These are phyloP conservation scores for Amauroascus niger DNA, from an alignment of 2,329 filamentous ascomycete genomes.

Conservation along the genomic window DNA sequence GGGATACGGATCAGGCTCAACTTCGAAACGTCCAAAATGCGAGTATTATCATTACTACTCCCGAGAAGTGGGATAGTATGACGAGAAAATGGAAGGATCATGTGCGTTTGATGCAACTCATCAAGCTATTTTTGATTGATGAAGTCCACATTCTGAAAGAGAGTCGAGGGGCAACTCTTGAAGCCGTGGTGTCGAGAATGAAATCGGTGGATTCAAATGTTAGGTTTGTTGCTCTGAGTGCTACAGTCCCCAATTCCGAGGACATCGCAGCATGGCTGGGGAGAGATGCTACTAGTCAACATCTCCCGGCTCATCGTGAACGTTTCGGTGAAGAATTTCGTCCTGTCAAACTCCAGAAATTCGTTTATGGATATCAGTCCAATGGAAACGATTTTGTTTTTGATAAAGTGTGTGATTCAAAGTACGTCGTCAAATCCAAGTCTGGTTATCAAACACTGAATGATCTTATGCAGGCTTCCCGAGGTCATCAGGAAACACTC, in stretches of 20 bases:
- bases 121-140: conserved; percentile 74
- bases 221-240: conserved; percentile 71
- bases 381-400: conserved; percentile 65
- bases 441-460: background rate
- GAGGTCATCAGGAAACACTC: conserved; percentile 58
- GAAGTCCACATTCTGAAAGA: conserved; percentile 83
- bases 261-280: conserved; percentile 77
- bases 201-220: conserved; percentile 67
- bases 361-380: conserved; percentile 62
- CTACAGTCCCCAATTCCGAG: conserved; percentile 70
- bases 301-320: conserved; percentile 56
- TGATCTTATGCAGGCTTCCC: conserved; percentile 44
- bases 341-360: conserved; percentile 65
- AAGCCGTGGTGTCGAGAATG: conserved; percentile 79
- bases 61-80: conserved; percentile 86
- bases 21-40: conserved; percentile 61
- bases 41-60: conserved; percentile 75
- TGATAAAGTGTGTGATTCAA: conserved; percentile 57
- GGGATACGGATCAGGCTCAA: conserved; percentile 62
- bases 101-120: conserved; percentile 59
- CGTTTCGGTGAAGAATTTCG: conserved; percentile 70
- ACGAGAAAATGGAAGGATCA: conserved; percentile 82
- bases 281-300: conserved; percentile 48
- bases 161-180: conserved; percentile 64
- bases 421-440: conserved; percentile 30